Conservation (phyloP, 2,329 filamentous ascomycete genomes). For the Emericellopsis cladophorae region DNA sequence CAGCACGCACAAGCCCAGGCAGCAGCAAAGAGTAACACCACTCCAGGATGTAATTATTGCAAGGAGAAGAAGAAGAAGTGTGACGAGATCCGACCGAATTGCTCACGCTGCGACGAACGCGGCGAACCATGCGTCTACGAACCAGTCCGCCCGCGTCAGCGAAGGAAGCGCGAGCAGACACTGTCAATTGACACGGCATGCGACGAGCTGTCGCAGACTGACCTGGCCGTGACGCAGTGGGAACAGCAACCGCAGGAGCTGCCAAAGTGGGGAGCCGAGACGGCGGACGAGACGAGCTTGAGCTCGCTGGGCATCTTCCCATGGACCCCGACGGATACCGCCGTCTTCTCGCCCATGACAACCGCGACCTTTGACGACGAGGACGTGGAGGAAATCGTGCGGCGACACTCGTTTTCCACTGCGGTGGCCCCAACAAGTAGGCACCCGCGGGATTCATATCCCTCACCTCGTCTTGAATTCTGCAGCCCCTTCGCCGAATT, state of each 20-base stretch:
- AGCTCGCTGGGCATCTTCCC: not conserved
- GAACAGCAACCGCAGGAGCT: not conserved
- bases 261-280: not conserved
- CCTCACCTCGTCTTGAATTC: constrained; percentile 32
- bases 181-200: constrained; percentile 6
- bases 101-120: constrained; percentile 36
- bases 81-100: constrained; percentile 37
- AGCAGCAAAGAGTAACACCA: too few relatives aligned
- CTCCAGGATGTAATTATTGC: constrained; percentile 4
- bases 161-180: constrained; percentile 16
- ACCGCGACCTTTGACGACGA: constrained; percentile 15
- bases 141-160: constrained; percentile 25
- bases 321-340: constrained; percentile 3
- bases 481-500: constrained; percentile 44
- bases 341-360: constrained; percentile 16
- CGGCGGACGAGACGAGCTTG: not conserved
- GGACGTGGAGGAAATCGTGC: constrained; percentile 16
- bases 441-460: constrained; percentile 1
- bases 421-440: constrained; percentile 8
- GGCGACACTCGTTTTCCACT: constrained; percentile 10
- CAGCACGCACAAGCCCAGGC: too few relatives aligned
- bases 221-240: constrained; percentile 3
- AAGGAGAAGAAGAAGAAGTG: constrained; percentile 42
- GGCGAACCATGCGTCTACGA: constrained; percentile 37
- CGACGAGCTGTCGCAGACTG: not conserved